Evolutionary conservation across 176 grass and related monocot genomes (phyloP).

Genomic region (Oryza rufipogon): DNA sequence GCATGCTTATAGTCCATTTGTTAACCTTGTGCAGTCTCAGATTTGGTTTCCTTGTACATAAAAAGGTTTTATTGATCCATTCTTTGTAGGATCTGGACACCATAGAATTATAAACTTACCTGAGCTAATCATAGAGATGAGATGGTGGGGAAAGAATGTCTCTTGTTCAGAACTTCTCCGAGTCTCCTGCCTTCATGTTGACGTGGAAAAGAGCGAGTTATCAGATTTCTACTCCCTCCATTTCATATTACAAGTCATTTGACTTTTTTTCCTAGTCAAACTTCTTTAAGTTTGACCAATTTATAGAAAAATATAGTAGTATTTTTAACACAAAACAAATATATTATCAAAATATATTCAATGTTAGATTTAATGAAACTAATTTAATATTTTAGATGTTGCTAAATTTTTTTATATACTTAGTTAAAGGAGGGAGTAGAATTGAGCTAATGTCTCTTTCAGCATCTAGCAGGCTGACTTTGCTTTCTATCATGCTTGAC

Average conservation of each 20-base stretch:
- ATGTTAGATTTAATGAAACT: too few species aligned
- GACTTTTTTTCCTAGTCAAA: too few species aligned
- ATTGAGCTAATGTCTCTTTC: background rate
- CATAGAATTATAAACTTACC: conserved; percentile 35
- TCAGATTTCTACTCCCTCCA: background rate
- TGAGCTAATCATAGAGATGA: conserved; percentile 37
- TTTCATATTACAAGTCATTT: too few species aligned
- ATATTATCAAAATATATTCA: too few species aligned
- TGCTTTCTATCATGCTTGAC: background rate
- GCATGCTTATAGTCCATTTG: conserved; percentile 27
- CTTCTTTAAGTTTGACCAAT: too few species aligned
- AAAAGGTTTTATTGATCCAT: conserved; percentile 47
- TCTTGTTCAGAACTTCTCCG: background rate
- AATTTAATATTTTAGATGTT: too few species aligned
- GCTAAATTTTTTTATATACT: too few species aligned
- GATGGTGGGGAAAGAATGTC: background rate
- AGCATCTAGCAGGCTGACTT: background rate
- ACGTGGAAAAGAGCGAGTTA: conserved; percentile 1
- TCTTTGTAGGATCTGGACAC: conserved; percentile 55
- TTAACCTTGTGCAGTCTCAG: conserved; percentile 50
- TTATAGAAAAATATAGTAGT: too few species aligned
- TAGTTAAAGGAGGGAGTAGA: too few species aligned
- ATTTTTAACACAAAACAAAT: too few species aligned
- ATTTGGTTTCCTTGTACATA: conserved; percentile 61
- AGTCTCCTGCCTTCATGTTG: conserved; percentile 18